A percentile compares a stretch with the other conserved stretches of the same genome.
These are phyloP conservation scores for Sanghuangporus weigelae DNA, from an alignment of 1,284 basidiomycete genomes.

Conservation along the genomic window DNA sequence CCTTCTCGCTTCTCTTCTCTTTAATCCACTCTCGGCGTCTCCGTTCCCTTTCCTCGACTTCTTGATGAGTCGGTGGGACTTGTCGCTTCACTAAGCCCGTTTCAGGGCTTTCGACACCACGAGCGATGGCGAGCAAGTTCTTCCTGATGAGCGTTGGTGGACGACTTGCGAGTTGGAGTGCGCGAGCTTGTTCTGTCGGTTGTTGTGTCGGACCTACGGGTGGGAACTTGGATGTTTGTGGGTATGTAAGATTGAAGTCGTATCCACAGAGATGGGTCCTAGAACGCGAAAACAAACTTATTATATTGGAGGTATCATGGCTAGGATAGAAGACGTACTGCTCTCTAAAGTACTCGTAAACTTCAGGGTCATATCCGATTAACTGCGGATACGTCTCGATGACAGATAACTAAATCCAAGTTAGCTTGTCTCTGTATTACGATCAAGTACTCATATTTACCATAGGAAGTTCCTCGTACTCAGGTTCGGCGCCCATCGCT, in stretches of 20 bases:
- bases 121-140: constrained; percentile 8
- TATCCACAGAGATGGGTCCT: constrained; percentile 61
- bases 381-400: constrained; percentile 70
- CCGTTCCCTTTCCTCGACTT: constrained; percentile 16
- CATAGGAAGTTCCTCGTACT: constrained; percentile 47
- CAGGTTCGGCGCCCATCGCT: constrained; percentile 41
- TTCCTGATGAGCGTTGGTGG: constrained; percentile 16
- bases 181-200: constrained; percentile 13
- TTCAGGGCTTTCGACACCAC: neutral
- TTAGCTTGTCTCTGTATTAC: neutral
- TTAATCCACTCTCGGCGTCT: constrained; percentile 5
- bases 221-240: constrained; percentile 53
- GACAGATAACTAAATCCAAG: constrained; percentile 38
- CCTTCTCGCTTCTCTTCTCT: constrained; percentile 25
- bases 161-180: constrained; percentile 6
- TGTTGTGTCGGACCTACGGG: constrained; percentile 23
- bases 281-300: neutral
- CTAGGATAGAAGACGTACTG: constrained; percentile 41
- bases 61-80: neutral
- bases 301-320: neutral
- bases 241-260: constrained; percentile 66
- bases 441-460: constrained; percentile 28
- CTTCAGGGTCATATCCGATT: constrained; percentile 60
- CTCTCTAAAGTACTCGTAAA: constrained; percentile 60
- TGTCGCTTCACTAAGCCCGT: constrained; percentile 6